A percentile compares a stretch with the other conserved stretches of the same genome.
Conservation (phyloP, 2,329 filamentous ascomycete genomes). For the Eutypa lata region DNA sequence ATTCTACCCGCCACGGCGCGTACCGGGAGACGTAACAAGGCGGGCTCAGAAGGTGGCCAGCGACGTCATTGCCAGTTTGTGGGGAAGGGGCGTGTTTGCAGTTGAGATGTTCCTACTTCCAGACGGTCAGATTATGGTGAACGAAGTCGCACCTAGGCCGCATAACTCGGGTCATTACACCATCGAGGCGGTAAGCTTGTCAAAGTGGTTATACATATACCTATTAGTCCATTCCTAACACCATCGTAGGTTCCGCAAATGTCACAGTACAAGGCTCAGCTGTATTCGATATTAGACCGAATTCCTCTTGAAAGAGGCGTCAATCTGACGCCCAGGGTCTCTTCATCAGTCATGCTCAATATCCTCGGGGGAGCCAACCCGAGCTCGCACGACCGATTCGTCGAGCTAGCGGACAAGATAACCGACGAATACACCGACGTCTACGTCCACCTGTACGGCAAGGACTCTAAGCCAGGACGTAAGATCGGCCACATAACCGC, state of each 20-base stretch:
- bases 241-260: slow-evolving; percentile 50
- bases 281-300: slow-evolving; percentile 73
- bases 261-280: slow-evolving; percentile 90
- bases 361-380: slow-evolving; percentile 67
- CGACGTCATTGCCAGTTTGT: slow-evolving; percentile 74
- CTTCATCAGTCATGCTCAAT: slow-evolving; percentile 73
- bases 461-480: slow-evolving; percentile 78
- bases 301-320: slow-evolving; percentile 50
- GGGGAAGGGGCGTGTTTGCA: slow-evolving; percentile 89
- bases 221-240: neutral
- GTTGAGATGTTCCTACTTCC: slow-evolving; percentile 91
- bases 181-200: slow-evolving; percentile 71
- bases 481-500: slow-evolving; percentile 96
- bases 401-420: slow-evolving; percentile 42
- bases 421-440: slow-evolving; percentile 46
- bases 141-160: slow-evolving; percentile 53
- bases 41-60: slow-evolving; percentile 74
- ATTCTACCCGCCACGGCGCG: slow-evolving; percentile 76
- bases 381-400: slow-evolving; percentile 57
- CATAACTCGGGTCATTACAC: slow-evolving; percentile 96
- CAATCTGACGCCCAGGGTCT: slow-evolving; percentile 56
- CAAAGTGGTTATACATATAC: neutral
- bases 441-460: slow-evolving; percentile 85
- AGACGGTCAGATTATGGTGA: slow-evolving; percentile 72
- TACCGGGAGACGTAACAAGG: slow-evolving; percentile 57